A percentile compares a stretch with the other conserved stretches of the same genome.
Conservation (phyloP, 192 early-diverging fungal species). For the Oehlia diaphana region DNA sequence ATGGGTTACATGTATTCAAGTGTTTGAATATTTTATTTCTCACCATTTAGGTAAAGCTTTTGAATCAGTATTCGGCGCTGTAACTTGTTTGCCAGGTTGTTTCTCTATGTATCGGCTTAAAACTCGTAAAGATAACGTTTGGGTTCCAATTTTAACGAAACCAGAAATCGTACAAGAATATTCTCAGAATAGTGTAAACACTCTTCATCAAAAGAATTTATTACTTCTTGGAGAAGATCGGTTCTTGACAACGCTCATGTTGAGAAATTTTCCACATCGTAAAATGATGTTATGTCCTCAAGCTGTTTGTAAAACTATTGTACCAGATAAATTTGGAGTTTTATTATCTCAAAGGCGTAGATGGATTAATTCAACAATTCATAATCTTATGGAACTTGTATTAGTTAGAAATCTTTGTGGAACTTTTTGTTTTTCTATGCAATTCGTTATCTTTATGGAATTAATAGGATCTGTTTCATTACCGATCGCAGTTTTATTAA, state of each 20-base stretch:
- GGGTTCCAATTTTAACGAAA: slow-evolving; percentile 86
- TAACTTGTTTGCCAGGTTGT: slow-evolving; percentile 84
- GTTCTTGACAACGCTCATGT: slow-evolving; percentile 85
- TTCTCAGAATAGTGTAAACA: slow-evolving; percentile 74
- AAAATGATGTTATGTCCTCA: slow-evolving; percentile 87
- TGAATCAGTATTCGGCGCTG: slow-evolving; percentile 54
- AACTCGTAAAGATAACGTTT: slow-evolving; percentile 64
- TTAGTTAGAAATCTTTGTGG: slow-evolving; percentile 93
- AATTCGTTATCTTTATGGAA: slow-evolving; percentile 77
- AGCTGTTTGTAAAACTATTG: slow-evolving; percentile 84
- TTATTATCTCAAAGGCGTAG: slow-evolving; percentile 87
- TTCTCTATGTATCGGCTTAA: slow-evolving; percentile 99
- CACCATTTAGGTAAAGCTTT: slow-evolving; percentile 94
- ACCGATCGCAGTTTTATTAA: slow-evolving; percentile 71
- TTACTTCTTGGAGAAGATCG: slow-evolving; percentile 72
- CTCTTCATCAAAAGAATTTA: slow-evolving; percentile 58
- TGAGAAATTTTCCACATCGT: slow-evolving; percentile 79
- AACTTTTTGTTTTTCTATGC: slow-evolving; percentile 95
- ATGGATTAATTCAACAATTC: slow-evolving; percentile 97
- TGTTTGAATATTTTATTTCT: slow-evolving; percentile 97
- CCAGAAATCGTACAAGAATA: slow-evolving; percentile 87
- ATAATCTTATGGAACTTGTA: slow-evolving; percentile 90
- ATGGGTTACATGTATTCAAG: slow-evolving; percentile 91
- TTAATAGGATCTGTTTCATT: slow-evolving; percentile 72
- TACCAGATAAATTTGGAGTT: slow-evolving; percentile 77